phyloP scores from a whole-genome alignment of 2,329 filamentous ascomycete species.

The Mollisia scopiformis region DNA sequence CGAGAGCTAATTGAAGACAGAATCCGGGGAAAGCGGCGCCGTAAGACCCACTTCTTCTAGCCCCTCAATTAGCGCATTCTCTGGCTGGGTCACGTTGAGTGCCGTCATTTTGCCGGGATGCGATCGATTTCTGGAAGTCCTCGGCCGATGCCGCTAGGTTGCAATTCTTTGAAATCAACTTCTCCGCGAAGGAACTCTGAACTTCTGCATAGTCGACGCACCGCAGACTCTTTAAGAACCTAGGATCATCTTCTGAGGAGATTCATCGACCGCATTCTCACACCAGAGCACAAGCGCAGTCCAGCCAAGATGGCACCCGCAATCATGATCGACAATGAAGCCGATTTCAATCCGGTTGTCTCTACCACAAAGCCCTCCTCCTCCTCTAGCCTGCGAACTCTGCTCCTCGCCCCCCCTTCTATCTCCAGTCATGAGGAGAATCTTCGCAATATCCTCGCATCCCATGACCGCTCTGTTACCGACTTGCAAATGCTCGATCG shows the following conservation, averaged over 20 bases:
- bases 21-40: background rate
- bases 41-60: background rate
- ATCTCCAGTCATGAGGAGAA: conserved; percentile 83
- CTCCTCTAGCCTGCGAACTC: conserved; percentile 55
- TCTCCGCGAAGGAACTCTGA: background rate
- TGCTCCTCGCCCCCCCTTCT: conserved; percentile 89
- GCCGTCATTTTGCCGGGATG: background rate
- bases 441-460: conserved; percentile 70
- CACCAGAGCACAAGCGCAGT: conserved; percentile 1
- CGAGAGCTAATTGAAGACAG: background rate
- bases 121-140: background rate
- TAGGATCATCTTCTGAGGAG: background rate
- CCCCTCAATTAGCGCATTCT: background rate
- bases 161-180: no score
- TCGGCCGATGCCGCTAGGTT: no score
- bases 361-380: conserved; percentile 24
- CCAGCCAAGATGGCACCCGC: conserved; percentile 33
- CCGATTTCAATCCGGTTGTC: conserved; percentile 32
- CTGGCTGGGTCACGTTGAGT: background rate
- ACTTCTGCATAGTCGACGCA: background rate
- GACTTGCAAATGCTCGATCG: conserved; percentile 99
- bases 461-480: conserved; percentile 74
- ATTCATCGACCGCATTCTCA: background rate
- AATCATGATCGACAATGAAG: conserved; percentile 34
- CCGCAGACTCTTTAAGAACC: background rate